Evolutionary conservation across 129 eudicot species (phyloP), one percentile per base, ranked within the genome.

Genomic region (Rutidosis leptorrhynchoides): DNA sequence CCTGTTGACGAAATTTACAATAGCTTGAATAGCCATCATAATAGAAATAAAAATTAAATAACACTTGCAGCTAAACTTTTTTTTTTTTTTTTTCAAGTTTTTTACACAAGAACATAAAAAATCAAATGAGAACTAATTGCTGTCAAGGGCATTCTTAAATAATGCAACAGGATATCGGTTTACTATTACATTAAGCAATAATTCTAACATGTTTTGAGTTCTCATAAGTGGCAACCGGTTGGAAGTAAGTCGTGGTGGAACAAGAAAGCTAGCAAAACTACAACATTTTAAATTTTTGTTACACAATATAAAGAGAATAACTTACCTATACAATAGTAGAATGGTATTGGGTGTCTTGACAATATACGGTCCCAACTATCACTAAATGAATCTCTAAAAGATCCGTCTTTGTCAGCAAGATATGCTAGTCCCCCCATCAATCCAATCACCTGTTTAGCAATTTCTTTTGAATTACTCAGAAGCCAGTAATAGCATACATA

Each of bases 351-450:
- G 58, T 85, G 97, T 80, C 81, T 86, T 26, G 95, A 85, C 66
- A 86, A 77, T 75, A 89, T 73, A 62, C 88, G 90, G 56, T 90
- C 97, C 97, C 90, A 86, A 56, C 95, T 87, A 59, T 86, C 90
- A 70, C 81, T 80, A 62, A 90, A 83, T 49, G 87, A 82, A 74
- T 86, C 82, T 70, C 90, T 79, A 35, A 90, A 81, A 48, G 76
- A 68, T 68, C 95, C 90, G 61, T 90, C 86, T 78, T 81, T 83
- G 79, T 90, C 88, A 74, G 78, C 69, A 59, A 83, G 58, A 78
- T 81, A 90, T 20, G 84, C 88, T 63, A 82, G 72, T 10, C 83
- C 88, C 35, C 86, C 95, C 62, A 90, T 72, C 51, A 71, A 61
- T 43, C 88, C 86, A 21, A 90, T 83, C 56, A 84, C 88, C 97